These are phyloP conservation scores for Daldinia sp. DNA, from an alignment of 2,329 filamentous ascomycete genomes.

Conservation along the genomic window DNA sequence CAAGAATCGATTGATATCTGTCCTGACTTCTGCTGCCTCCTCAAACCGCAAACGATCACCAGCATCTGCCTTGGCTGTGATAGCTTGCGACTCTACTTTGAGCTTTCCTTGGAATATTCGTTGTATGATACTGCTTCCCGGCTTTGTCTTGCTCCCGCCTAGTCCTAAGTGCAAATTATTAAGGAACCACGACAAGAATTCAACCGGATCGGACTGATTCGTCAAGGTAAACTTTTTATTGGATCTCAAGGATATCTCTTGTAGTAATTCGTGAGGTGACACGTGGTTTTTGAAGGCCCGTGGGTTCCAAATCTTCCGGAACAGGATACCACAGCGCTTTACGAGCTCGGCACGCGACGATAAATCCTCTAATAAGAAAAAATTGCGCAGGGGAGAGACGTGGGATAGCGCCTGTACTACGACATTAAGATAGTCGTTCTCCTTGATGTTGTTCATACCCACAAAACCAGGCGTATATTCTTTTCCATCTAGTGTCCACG, in stretches of 20 bases:
- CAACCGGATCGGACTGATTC: slow-evolving; percentile 90
- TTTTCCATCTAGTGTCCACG: slow-evolving; percentile 82
- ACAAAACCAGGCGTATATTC: slow-evolving; percentile 94
- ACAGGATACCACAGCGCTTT: slow-evolving; percentile 85
- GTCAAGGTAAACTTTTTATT: slow-evolving; percentile 93
- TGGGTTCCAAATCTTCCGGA: slow-evolving; percentile 98
- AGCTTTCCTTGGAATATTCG: slow-evolving; percentile 92
- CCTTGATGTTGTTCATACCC: slow-evolving; percentile 99
- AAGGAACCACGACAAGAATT: slow-evolving; percentile 96
- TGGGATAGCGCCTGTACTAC: slow-evolving; percentile 91
- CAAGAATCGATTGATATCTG: slow-evolving; percentile 81
- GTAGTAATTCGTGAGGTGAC: slow-evolving; percentile 94
- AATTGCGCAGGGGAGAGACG: slow-evolving; percentile 88
- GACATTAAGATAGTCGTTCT: slow-evolving; percentile 98
- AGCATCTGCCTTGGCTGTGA: slow-evolving; percentile 88
- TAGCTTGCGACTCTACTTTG: slow-evolving; percentile 91
- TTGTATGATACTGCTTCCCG: slow-evolving; percentile 86
- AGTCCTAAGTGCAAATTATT: slow-evolving; percentile 94
- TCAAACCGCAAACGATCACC: slow-evolving; percentile 91
- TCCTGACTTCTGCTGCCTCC: slow-evolving; percentile 83
- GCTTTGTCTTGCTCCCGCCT: slow-evolving; percentile 87
- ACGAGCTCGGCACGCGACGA: slow-evolving; percentile 77
- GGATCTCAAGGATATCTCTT: slow-evolving; percentile 89
- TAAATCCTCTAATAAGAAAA: slow-evolving; percentile 87
- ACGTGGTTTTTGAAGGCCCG: slow-evolving; percentile 96